These are phyloP conservation scores for Fusarium verrucosum DNA, from an alignment of 2,329 filamentous ascomycete genomes.

Conservation along the genomic window DNA sequence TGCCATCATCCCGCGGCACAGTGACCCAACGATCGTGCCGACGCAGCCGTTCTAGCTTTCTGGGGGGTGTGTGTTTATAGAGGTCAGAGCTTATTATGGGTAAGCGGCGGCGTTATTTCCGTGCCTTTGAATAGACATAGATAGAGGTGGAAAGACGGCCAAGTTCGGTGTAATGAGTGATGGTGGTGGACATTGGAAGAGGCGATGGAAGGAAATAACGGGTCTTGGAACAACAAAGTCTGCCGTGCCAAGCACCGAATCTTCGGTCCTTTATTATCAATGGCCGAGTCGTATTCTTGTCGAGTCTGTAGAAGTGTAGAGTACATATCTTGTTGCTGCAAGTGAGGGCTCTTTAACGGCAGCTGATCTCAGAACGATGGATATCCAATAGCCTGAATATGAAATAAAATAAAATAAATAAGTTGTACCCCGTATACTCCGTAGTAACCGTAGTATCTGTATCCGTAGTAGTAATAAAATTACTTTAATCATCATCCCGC, in stretches of 20 bases:
- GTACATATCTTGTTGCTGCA: too few relatives aligned
- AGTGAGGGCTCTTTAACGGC: too few relatives aligned
- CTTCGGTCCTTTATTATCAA: slow-evolving; percentile 26
- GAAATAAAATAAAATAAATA: too few relatives aligned
- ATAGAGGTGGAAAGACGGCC: not conserved
- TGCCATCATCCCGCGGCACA: slow-evolving; percentile 43
- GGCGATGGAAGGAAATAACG: slow-evolving; percentile 14
- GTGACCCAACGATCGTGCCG: slow-evolving; percentile 43
- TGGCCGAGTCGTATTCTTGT: not conserved
- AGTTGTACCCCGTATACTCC: too few relatives aligned
- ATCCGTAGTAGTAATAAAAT: too few relatives aligned
- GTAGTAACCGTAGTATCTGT: too few relatives aligned
- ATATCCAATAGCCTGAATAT: too few relatives aligned
- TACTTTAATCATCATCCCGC: not conserved
- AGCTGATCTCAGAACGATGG: too few relatives aligned
- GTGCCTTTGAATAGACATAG: not conserved
- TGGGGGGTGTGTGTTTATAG: slow-evolving; percentile 19
- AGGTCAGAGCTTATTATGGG: not conserved
- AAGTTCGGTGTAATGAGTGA: slow-evolving; percentile 3
- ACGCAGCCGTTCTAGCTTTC: slow-evolving; percentile 40
- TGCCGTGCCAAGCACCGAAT: slow-evolving; percentile 38
- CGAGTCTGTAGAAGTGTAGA: not conserved
- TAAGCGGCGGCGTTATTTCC: slow-evolving; percentile 28
- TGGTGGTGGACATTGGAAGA: slow-evolving; percentile 5
- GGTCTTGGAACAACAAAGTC: slow-evolving; percentile 33